A percentile compares a stretch with the other conserved stretches of the same genome.
Conservation (phyloP, 805 yeast genomes). For the Nakazawaea siamensis region DNA sequence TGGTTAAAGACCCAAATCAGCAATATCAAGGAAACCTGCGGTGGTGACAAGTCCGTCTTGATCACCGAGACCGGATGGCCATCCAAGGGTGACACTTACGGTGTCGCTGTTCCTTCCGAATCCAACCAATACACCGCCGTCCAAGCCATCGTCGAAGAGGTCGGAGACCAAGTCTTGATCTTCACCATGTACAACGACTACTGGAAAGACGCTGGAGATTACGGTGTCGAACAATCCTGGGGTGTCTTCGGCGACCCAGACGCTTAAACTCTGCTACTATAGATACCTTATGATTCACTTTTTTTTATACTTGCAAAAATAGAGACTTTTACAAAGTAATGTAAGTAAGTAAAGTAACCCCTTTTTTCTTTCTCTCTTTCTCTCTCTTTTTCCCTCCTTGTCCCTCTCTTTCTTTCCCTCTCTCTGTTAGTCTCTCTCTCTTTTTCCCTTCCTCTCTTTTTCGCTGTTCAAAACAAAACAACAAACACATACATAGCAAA, state of each 20-base stretch:
- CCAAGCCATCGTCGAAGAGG: constrained; percentile 33
- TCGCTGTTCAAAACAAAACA: neutral
- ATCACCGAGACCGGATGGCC: constrained; percentile 72
- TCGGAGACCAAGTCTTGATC: constrained; percentile 43
- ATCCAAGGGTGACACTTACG: constrained; percentile 45
- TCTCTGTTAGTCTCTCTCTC: neutral
- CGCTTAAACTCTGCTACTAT: neutral
- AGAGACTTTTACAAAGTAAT: no score
- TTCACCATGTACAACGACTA: constrained; percentile 57
- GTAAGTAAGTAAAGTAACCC: no score
- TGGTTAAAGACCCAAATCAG: constrained; percentile 42
- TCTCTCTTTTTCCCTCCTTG: neutral
- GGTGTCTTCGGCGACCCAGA: constrained; percentile 30
- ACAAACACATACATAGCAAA: constrained; percentile 1
- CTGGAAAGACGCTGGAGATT: constrained; percentile 52
- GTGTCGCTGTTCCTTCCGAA: constrained; percentile 46
- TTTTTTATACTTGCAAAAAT: no score
- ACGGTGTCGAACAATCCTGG: constrained; percentile 57
- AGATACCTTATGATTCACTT: neutral
- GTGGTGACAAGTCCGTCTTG: constrained; percentile 37
- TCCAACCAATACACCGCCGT: constrained; percentile 46
- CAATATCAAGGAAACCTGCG: constrained; percentile 36
- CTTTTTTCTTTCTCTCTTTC: neutral
- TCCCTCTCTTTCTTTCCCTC: neutral
- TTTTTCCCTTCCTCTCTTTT: neutral